Conservation (phyloP, 306 rosid genomes). For the Trichosanthes cucumerina region DNA sequence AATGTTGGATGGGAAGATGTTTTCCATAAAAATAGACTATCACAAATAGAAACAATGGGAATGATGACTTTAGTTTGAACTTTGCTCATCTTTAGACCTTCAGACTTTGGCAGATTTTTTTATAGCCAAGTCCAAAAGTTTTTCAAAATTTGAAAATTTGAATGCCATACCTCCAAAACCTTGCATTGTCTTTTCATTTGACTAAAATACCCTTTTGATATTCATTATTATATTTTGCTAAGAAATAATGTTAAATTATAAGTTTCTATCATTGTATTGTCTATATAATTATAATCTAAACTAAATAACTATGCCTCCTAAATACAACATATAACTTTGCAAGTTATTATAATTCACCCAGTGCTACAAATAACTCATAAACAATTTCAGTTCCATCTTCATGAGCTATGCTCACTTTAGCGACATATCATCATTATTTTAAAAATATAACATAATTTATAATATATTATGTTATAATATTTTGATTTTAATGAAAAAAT, state of each 20-base stretch:
- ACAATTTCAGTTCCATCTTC: too few species aligned
- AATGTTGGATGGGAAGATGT: not conserved
- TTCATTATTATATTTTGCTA: not conserved
- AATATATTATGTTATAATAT: too few species aligned
- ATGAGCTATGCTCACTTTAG: too few species aligned
- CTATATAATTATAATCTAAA: too few species aligned
- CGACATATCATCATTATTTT: too few species aligned
- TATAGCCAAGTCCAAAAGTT: not conserved
- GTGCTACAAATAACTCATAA: too few species aligned
- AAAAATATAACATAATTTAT: too few species aligned
- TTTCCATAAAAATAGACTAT: not conserved
- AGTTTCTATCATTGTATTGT: too few species aligned
- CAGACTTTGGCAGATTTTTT: not conserved
- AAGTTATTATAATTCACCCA: too few species aligned
- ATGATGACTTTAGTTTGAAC: not conserved
- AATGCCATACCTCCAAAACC: slow-evolving; percentile 2
- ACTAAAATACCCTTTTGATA: not conserved
- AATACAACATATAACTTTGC: too few species aligned
- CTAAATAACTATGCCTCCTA: too few species aligned
- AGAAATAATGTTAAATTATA: not conserved
- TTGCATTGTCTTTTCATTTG: not conserved
- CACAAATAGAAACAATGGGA: not conserved
- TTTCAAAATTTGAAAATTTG: slow-evolving; percentile 1
- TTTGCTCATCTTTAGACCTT: not conserved
- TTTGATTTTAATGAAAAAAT: too few species aligned